Base-by-base conservation (phyloP, 2,329 filamentous ascomycete genomes). In the Bipolaris zeicola region DNA sequence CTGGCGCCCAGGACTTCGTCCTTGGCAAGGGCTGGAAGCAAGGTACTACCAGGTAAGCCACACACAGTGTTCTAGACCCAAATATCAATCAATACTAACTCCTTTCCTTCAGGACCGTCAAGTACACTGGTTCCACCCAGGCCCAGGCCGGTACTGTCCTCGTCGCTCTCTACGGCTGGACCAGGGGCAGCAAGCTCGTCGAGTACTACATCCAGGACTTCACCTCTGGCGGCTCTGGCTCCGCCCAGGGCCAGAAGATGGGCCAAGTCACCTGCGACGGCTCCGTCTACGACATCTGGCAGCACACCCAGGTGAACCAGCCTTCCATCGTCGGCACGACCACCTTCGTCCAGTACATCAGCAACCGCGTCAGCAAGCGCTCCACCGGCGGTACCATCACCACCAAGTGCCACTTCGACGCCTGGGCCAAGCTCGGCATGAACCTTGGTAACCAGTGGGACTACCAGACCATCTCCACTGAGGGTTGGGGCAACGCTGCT, bases 141-240 rank as follows among this genome's bases (percentile, higher is more conserved):
- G 61, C 67, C 20, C 53, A 33, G 1, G 45, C 65, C 4, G 70
- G 70, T 37, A 71, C 69, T 1, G 68, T 70, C 22, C 64, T 70
- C 24, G 66, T 72, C 36, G 67, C 69, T 26, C 71, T 86, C 37
- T 86, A 86, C 62, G 83, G 83, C 31, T 87, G 84, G 82, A 82
- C 80, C 4, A 77, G 69, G 2, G 78, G 77, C 67, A 78, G 77
- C 67, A 81, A 81, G 7, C 55, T 70, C 10, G 50, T 71, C 81
- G 84, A 74, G 77, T 82, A 78, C 81, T 85, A 66, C 72, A 79
- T 80, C 41, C 81, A 80, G 51, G 79, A 79, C 41, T 80, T 82
- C 62, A 77, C 80, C 13, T 76, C 72, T 61, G 77, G 80, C 63
- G 80, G 77, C 8, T 77, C 61, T 6, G 69, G 68, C 6, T 66